Evolutionary conservation across 352 stramenopile species (phyloP), one percentile per base, ranked within the genome.

Genomic region (Aphanomyces invadans): DNA sequence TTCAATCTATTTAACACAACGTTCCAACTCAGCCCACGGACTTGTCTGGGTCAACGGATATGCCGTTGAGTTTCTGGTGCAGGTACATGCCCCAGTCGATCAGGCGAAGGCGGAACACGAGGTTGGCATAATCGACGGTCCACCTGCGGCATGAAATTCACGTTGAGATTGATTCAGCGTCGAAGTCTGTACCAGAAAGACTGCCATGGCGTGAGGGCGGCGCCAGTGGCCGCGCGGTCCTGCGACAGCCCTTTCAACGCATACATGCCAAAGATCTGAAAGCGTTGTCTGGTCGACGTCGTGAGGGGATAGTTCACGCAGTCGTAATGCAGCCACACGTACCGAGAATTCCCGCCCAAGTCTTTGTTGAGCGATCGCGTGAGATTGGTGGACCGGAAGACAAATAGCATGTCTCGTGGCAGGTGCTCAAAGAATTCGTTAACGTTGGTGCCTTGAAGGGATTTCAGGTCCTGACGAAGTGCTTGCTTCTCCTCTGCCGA

Each of bases 381-480:
- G 77, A 97, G 92, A 67, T 96, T 95, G 72, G 91, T 95, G 23
- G 85, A 95, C 31, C 88, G 85, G 48, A 96, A 90, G 19, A 97
- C 83, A 60, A 96, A 97, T 15, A 96, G 67, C 82, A 97, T 93
- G 61, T 97, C 89, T 5, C 86, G 79, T 5, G 89, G 89, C 55
- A 97, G 65, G 31, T 87, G 78, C 74, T 95, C 76, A 21, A 97
- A 55, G 65, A 96, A 96, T 39, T 87, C 78, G 51, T 77, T 78
- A 5, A 77, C 76, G 53, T 89, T 80, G 0, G 76, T 85, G 29
- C 85, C 81, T 42, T 88, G 77, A 32, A 91, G 62, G 56, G 66
- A 74, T 62, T 84, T 81, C 59, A 96, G 64, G 36, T 92, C 70
- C 2, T 84, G 73, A 0, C 62, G 68, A 3, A 96, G 67, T 36